These are phyloP conservation scores for Paramecium biaurelia DNA, from an alignment of 73 alveolate genomes.

Conservation along the genomic window DNA sequence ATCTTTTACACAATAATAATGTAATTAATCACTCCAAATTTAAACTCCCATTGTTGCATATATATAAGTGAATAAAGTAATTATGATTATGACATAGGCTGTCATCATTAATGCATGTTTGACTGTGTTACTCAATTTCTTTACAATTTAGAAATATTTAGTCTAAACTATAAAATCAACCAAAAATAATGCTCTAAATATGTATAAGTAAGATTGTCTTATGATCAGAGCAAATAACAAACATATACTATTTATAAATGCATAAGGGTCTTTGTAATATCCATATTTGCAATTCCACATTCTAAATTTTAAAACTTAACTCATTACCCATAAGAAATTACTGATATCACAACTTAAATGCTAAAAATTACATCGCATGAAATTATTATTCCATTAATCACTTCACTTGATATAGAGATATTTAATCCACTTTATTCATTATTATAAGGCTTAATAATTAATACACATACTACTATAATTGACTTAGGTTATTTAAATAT, in stretches of 20 bases:
- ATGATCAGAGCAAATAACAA: not conserved
- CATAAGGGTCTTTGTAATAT: not conserved
- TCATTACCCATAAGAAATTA: not conserved
- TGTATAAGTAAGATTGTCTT: not conserved
- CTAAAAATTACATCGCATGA: not conserved
- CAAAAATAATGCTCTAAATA: not conserved
- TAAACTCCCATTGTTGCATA: conserved; percentile 16
- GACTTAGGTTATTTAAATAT: not conserved
- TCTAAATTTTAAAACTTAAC: not conserved
- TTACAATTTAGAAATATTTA: not conserved
- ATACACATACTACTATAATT: not conserved
- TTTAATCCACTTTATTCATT: not conserved
- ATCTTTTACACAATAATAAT: not conserved
- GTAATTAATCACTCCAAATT: conserved; percentile 12
- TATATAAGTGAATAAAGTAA: not conserved
- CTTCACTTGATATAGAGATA: not conserved
- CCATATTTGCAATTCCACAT: conserved; percentile 4
- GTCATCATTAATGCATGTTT: not conserved
- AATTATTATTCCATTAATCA: not conserved
- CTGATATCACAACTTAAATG: not conserved
- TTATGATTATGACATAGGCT: not conserved
- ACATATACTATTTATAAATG: not conserved
- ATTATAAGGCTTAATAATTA: not conserved
- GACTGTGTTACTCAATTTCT: not conserved
- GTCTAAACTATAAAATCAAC: not conserved